Percentiles rank a stretch among this genome's conserved stretches.
Evolutionary conservation across 1,284 basidiomycete species (phyloP).

Genomic region (Rhizoctonia solani): DNA sequence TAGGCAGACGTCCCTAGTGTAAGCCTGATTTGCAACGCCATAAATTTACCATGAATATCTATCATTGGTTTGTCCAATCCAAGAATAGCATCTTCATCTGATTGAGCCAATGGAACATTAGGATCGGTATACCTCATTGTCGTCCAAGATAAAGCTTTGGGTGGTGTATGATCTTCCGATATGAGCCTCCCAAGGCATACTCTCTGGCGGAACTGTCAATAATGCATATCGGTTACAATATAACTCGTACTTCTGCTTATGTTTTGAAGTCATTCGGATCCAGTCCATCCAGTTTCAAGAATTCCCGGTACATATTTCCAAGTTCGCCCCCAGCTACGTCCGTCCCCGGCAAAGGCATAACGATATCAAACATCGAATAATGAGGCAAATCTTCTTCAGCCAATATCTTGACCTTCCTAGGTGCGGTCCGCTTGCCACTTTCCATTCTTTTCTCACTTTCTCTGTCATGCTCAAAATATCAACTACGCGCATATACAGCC

Average conservation of each 20-base stretch:
- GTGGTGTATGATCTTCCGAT: slow-evolving; percentile 86
- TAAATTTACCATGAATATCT: slow-evolving; percentile 74
- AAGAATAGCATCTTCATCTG: slow-evolving; percentile 91
- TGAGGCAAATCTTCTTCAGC: slow-evolving; percentile 73
- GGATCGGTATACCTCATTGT: slow-evolving; percentile 91
- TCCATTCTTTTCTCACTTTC: slow-evolving; percentile 35
- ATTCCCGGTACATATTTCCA: slow-evolving; percentile 80
- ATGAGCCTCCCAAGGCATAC: slow-evolving; percentile 89
- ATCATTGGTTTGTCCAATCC: slow-evolving; percentile 71
- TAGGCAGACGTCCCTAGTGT: slow-evolving; percentile 86
- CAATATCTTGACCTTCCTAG: slow-evolving; percentile 71
- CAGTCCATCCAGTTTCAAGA: slow-evolving; percentile 81
- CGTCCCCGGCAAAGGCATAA: slow-evolving; percentile 93
- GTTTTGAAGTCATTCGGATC: slow-evolving; percentile 84
- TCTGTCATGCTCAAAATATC: not conserved
- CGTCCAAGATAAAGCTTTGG: slow-evolving; percentile 82
- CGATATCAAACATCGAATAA: slow-evolving; percentile 89
- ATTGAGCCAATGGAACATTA: slow-evolving; percentile 85
- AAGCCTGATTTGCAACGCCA: slow-evolving; percentile 81
- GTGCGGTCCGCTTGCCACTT: slow-evolving; percentile 45
- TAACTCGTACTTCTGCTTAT: slow-evolving; percentile 79
- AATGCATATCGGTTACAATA: not conserved
- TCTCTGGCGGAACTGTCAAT: slow-evolving; percentile 58
- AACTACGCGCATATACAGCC: no score
- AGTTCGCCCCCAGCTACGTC: slow-evolving; percentile 83